phyloP scores from a whole-genome alignment of 1,284 basidiomycete species.

The Irpex sp. region DNA sequence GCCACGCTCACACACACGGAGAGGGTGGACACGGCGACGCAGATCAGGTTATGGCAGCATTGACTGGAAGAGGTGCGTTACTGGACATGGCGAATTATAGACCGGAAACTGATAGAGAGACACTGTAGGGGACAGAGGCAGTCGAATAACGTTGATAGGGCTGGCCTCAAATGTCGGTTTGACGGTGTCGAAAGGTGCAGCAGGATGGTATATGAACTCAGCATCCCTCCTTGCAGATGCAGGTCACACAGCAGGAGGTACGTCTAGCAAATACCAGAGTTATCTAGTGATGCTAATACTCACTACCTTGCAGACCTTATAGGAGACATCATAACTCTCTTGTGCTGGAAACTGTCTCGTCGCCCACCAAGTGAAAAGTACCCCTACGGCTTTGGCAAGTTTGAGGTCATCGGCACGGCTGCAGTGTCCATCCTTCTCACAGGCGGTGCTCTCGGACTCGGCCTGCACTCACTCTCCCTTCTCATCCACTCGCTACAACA shows the following conservation, averaged over 20 bases:
- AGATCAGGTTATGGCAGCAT: constrained; percentile 69
- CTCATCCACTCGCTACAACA: constrained; percentile 65
- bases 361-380: constrained; percentile 71
- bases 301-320: constrained; percentile 55
- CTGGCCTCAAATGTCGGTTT: constrained; percentile 84
- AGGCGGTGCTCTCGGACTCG: constrained; percentile 89
- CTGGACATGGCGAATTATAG: not conserved
- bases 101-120: not conserved
- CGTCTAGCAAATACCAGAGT: constrained; percentile 22
- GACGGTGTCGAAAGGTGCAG: constrained; percentile 81
- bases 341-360: constrained; percentile 88
- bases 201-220: constrained; percentile 86
- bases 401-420: constrained; percentile 90
- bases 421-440: constrained; percentile 80
- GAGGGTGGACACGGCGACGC: constrained; percentile 60
- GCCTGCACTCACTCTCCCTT: constrained; percentile 87
- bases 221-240: constrained; percentile 93
- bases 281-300: constrained; percentile 12
- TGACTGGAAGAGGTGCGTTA: constrained; percentile 60
- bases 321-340: constrained; percentile 91
- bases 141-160: constrained; percentile 82
- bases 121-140: constrained; percentile 71
- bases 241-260: constrained; percentile 89
- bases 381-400: constrained; percentile 91
- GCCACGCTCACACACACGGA: constrained; percentile 63